A percentile compares a stretch with the other conserved stretches of the same genome.
Evolutionary conservation across 805 yeast genomes (phyloP).

Genomic region (Starmerella lactis-condensi): DNA sequence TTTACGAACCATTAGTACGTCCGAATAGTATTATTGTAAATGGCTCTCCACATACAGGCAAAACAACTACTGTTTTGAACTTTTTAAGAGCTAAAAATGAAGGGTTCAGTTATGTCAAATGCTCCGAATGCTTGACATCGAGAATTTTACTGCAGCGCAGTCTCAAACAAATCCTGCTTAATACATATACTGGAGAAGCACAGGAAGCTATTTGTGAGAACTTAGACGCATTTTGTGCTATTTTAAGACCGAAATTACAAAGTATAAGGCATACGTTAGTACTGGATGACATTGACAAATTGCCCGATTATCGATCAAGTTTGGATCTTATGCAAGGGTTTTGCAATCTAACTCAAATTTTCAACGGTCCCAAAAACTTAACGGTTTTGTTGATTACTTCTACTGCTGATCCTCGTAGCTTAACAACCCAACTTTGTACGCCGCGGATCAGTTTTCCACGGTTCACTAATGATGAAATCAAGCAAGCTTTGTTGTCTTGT

Average conservation of each 20-base stretch:
- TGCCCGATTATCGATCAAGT: conserved; percentile 28
- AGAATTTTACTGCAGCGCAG: conserved; percentile 33
- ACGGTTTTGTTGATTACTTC: conserved; percentile 28
- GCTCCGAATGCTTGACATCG: conserved; percentile 33
- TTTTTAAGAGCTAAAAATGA: conserved; percentile 20
- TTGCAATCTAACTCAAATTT: no score
- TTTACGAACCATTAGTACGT: conserved; percentile 4
- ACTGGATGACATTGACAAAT: conserved; percentile 33
- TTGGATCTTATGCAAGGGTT: no score
- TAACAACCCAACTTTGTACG: conserved; percentile 23
- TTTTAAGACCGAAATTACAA: conserved; percentile 23
- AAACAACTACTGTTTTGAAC: conserved; percentile 25
- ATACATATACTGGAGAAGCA: conserved; percentile 18
- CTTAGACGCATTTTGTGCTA: conserved; percentile 27
- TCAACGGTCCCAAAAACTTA: conserved; percentile 23
- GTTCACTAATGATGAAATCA: conserved; percentile 26
- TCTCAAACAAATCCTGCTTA: conserved; percentile 23
- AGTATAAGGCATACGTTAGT: conserved; percentile 31
- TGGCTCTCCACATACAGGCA: conserved; percentile 35
- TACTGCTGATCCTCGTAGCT: conserved; percentile 28
- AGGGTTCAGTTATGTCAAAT: conserved; percentile 23
- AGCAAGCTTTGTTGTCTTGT: conserved; percentile 19
- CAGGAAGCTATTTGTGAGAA: conserved; percentile 24
- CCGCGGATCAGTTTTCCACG: conserved; percentile 31
- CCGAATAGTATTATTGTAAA: conserved; percentile 29